Evolutionary conservation across 2,329 filamentous ascomycete species (phyloP), one percentile per base, ranked within the genome.

Genomic region (Parasarocladium wereldwijsianum): DNA sequence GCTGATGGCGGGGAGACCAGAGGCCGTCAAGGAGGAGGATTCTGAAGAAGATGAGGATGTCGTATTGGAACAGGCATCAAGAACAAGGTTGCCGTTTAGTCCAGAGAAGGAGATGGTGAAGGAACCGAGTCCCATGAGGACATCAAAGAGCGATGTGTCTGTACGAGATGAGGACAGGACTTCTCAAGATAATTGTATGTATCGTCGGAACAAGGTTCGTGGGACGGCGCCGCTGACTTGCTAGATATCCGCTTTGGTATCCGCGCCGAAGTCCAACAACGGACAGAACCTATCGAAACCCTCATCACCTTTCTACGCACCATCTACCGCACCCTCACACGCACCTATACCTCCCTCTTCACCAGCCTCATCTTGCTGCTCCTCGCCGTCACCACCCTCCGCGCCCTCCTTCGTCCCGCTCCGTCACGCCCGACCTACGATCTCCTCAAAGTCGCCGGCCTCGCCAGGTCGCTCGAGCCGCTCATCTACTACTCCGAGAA

Each of bases 401-500:
- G 75, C 36, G 64, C 70, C 8, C 56, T 92, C 11, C 70, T 82
- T 30, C 66, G 78, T 34, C 81, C 84, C 8, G 76, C 73, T 64
- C 39, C 50, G 3, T 43, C 50, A 3, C 50, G 50, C 5, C 53
- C 53, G 6, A 49, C 45, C 10, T 53, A 51, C 24, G 86, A 94
- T 48, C 65, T 96, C 11, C 78, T 93, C 47, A 93, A 93, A 50
- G 78, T 94, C 15, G 86, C 86, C 4, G 76, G 79, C 30, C 71
- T 96, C 39, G 86, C 86, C 28, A 83, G 83, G 43, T 84, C 84
- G 8, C 93, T 94, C 46, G 87, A 94, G 51, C 87, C 87, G 5
- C 66, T 94, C 25, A 92, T 96, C 37, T 90, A 90, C 58, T 93
- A 92, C 49, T 93, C 85, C 0, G 85, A 94, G 46, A 80, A 86